Base-by-base conservation (phyloP, 2,329 filamentous ascomycete genomes). In the Aspergillus hortae region DNA sequence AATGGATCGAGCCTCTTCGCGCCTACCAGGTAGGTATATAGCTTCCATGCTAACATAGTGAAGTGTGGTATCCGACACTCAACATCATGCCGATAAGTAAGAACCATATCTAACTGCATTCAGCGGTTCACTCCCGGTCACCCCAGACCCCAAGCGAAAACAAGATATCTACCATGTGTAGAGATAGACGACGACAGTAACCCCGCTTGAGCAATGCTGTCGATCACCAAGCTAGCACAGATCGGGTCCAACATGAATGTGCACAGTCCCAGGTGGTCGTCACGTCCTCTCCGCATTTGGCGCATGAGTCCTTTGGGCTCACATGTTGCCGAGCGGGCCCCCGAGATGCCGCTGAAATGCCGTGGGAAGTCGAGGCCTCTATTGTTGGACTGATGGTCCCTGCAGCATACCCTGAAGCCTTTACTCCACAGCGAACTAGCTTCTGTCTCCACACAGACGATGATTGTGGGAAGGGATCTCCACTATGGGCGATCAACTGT, bases 301-400 rank as follows among this genome's bases (percentile, higher is more conserved):
- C 40, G 33, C 30, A 49, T 17, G 42, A 9, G 15, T 17, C 17
- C 38, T 15, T 35, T 25, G 10, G 41, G 32, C 35, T 61, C 58
- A 61, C 57, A 61, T 59, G 55, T 41, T 55, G 47, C 57, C 55
- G 58, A 59, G 47, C 40, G 44, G 25, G 40, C 36, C 4, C 48
- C 36, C 46, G 47, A 46, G 33, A 27, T 23, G 44, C 44, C 44
- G 32, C 30, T 41, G 45, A 19, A 45, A 44, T 23, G 43, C 35
- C 40, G 44, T n/a, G n/a, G 36, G 23, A 38, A 46, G 32, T 42
- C 40, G 30, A 19, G 17, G 21, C 44, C 40, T 49, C 15, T 41
- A 44, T 35, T 42, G 25, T 46, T 45, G 40, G 36, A 19, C 41
- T 48, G 19, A 32, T 45, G 27, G 17, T 25, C 44, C 32, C 30